These are phyloP conservation scores for Phytopythium aichiense DNA, from an alignment of 352 stramenopile species.

Conservation along the genomic window DNA sequence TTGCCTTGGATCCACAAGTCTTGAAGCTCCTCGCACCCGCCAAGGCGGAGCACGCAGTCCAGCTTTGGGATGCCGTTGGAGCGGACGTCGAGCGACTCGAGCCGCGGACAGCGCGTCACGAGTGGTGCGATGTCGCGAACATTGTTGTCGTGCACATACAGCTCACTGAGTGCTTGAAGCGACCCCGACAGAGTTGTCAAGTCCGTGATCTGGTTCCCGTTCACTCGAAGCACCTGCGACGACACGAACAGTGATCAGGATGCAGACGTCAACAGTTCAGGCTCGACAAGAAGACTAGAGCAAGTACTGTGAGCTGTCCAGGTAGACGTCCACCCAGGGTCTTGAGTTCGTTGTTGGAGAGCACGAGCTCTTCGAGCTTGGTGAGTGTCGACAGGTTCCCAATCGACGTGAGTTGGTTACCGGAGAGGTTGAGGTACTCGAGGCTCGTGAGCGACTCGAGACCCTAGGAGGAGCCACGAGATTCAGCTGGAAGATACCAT, in stretches of 20 bases:
- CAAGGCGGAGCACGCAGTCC: constrained; percentile 21
- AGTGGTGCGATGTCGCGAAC: constrained; percentile 30
- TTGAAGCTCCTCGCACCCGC: constrained; percentile 25
- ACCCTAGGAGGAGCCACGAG: constrained; percentile 20
- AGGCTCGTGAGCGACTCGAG: constrained; percentile 49
- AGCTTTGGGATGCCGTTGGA: constrained; percentile 45
- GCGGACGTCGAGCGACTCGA: constrained; percentile 72
- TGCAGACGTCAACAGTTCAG: not conserved
- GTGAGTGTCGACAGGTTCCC: constrained; percentile 56
- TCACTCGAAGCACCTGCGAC: constrained; percentile 36
- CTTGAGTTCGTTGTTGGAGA: constrained; percentile 53
- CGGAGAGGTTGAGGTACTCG: constrained; percentile 59
- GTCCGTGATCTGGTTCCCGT: constrained; percentile 42
- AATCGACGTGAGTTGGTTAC: constrained; percentile 50
- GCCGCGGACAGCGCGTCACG: constrained; percentile 28
- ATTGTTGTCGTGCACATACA: constrained; percentile 62
- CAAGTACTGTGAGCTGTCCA: constrained; percentile 25
- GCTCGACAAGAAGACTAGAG: not conserved
- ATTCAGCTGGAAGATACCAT: not conserved
- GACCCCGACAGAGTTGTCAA: constrained; percentile 33
- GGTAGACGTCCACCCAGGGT: constrained; percentile 50
- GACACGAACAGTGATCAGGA: not conserved
- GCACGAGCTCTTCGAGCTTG: constrained; percentile 72
- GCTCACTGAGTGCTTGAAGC: constrained; percentile 48
- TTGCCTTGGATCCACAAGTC: constrained; percentile 75